Evolutionary conservation across 2,329 filamentous ascomycete species (phyloP).

Genomic region (Diaporthe aspalathi): DNA sequence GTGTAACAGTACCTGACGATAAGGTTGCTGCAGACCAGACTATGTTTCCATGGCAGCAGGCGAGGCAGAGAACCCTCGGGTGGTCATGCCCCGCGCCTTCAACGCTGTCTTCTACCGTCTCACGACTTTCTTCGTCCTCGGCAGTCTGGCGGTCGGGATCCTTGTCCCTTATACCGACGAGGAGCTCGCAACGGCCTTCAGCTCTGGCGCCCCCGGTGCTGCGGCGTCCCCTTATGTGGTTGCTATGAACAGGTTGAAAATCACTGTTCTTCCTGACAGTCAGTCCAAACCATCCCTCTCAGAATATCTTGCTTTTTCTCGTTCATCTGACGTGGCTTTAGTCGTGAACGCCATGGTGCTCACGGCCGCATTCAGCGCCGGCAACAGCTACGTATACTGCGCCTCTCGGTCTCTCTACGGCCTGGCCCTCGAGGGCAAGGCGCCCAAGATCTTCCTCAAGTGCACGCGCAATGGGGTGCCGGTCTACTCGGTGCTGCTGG

Average conservation of each 20-base stretch:
- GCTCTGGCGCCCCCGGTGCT: slow-evolving; percentile 56
- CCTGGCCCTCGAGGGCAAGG: slow-evolving; percentile 61
- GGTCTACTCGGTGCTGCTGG: slow-evolving; percentile 48
- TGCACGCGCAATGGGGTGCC: slow-evolving; percentile 60
- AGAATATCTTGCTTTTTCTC: neutral
- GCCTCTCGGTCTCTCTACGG: slow-evolving; percentile 62
- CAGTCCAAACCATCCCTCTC: neutral
- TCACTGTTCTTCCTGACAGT: slow-evolving; percentile 64
- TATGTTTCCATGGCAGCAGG: slow-evolving; percentile 68
- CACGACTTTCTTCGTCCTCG: slow-evolving; percentile 77
- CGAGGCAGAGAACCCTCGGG: slow-evolving; percentile 74
- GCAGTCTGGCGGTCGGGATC: slow-evolving; percentile 70
- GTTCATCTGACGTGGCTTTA: neutral
- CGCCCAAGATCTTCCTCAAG: slow-evolving; percentile 54
- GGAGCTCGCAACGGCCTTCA: slow-evolving; percentile 64
- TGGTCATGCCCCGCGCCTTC: slow-evolving; percentile 75
- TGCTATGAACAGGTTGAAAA: slow-evolving; percentile 50
- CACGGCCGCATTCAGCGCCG: slow-evolving; percentile 50
- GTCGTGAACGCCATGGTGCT: slow-evolving; percentile 65
- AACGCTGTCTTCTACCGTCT: slow-evolving; percentile 81
- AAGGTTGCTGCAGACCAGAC: slow-evolving; percentile 59
- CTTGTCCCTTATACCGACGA: slow-evolving; percentile 68
- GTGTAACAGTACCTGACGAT: neutral
- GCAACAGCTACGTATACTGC: slow-evolving; percentile 65
- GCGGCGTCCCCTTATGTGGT: slow-evolving; percentile 64